These are phyloP conservation scores for Rhodomyrtus psidioides DNA, from an alignment of 441 rosid genomes.

Conservation along the genomic window DNA sequence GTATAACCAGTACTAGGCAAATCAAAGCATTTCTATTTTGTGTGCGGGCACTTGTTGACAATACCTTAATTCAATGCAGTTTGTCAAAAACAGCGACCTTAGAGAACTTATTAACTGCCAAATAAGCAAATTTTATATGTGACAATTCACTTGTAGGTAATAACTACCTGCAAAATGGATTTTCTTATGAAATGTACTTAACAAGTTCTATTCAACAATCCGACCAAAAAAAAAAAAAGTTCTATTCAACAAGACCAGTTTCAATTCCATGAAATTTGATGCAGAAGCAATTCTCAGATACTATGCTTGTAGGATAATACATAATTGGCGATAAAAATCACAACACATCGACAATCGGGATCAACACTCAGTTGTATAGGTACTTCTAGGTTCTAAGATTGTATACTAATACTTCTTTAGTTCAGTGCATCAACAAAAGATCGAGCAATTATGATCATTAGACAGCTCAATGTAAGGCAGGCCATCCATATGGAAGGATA, in stretches of 20 bases:
- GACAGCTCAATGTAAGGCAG: background rate
- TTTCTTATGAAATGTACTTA: background rate
- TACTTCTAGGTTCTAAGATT: background rate
- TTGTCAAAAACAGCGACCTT: background rate
- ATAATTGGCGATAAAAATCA: background rate
- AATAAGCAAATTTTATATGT: background rate
- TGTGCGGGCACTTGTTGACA: background rate
- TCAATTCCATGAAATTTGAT: background rate
- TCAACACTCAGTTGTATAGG: background rate
- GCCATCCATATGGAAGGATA: conserved; percentile 41
- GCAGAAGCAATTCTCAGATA: background rate
- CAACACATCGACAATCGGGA: background rate
- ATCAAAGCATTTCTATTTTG: background rate
- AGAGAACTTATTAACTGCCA: background rate
- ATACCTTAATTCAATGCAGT: background rate
- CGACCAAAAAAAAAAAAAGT: too few relatives aligned
- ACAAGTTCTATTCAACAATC: background rate
- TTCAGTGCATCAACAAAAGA: background rate
- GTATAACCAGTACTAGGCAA: background rate
- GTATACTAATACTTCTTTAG: background rate
- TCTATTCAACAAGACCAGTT: background rate
- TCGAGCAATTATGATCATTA: background rate
- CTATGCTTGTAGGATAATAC: background rate
- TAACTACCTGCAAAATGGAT: background rate
- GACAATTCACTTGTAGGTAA: background rate